phyloP scores from a whole-genome alignment of 2,329 filamentous ascomycete species.

The Stagonosporopsis vannaccii region DNA sequence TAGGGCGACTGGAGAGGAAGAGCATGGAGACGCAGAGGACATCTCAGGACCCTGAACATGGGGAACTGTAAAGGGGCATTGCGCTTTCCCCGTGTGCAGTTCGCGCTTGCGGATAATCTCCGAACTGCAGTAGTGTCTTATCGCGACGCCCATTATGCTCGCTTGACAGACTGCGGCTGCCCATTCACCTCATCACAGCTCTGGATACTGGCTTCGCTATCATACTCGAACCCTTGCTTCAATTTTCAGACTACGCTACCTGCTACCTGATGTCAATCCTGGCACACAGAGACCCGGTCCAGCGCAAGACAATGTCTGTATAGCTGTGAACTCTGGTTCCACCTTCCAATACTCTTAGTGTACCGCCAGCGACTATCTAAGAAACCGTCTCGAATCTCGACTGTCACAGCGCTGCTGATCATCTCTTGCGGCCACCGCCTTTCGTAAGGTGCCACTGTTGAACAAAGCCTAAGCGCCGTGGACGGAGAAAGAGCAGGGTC shows the following conservation, averaged over 20 bases:
- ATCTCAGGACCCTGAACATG: slow-evolving; percentile 17
- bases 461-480: background rate
- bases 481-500: slow-evolving; percentile 6
- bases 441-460: background rate
- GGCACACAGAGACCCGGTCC: background rate
- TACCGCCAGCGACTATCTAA: slow-evolving; percentile 9
- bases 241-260: background rate
- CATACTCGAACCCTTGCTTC: background rate
- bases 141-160: slow-evolving; percentile 33
- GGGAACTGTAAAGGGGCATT: slow-evolving; percentile 13
- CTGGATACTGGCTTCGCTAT: background rate
- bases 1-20: slow-evolving; percentile 27
- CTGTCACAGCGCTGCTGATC: slow-evolving; percentile 1
- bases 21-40: slow-evolving; percentile 11
- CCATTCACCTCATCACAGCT: slow-evolving; percentile 9
- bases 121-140: slow-evolving; percentile 18
- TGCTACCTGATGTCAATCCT: background rate
- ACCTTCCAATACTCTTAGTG: slow-evolving; percentile 15
- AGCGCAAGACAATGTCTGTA: slow-evolving; percentile 1
- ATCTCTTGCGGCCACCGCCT: background rate
- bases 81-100: slow-evolving; percentile 12
- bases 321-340: slow-evolving; percentile 1
- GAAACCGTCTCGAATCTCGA: slow-evolving; percentile 3
- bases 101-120: slow-evolving; percentile 18
- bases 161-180: slow-evolving; percentile 26